These are phyloP conservation scores for Drechslerella coelobrocha DNA, from an alignment of 2,329 filamentous ascomycete genomes.

Conservation along the genomic window DNA sequence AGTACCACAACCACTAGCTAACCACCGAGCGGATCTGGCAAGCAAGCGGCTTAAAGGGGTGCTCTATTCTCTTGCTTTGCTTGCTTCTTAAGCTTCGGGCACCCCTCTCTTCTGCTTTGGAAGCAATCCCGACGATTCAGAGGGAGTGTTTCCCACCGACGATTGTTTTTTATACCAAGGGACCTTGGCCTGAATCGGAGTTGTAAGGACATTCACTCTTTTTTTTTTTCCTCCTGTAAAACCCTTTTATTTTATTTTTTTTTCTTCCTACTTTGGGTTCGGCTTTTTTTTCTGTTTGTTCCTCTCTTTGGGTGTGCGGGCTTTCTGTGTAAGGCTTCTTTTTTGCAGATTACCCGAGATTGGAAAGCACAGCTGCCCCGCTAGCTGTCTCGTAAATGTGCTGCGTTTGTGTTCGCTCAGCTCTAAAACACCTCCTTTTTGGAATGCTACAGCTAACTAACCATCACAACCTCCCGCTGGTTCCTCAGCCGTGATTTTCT, in stretches of 20 bases:
- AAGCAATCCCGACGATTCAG: not conserved
- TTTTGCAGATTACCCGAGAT: slow-evolving; percentile 50
- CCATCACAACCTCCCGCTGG: slow-evolving; percentile 16
- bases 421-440: slow-evolving; percentile 50
- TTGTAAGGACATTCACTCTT: slow-evolving; percentile 1
- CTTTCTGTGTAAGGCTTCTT: slow-evolving; percentile 24
- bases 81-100: slow-evolving; percentile 7
- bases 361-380: slow-evolving; percentile 48
- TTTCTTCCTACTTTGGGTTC: slow-evolving; percentile 3
- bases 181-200: slow-evolving; percentile 21
- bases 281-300: slow-evolving; percentile 8
- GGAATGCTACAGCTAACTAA: slow-evolving; percentile 43
- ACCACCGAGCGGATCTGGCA: slow-evolving; percentile 5
- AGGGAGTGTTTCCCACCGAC: not conserved
- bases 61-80: slow-evolving; percentile 1
- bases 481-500: slow-evolving; percentile 9
- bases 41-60: slow-evolving; percentile 6
- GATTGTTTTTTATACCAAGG: slow-evolving; percentile 24
- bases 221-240: not conserved
- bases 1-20: not conserved
- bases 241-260: not conserved
- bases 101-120: not conserved
- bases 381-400: slow-evolving; percentile 32
- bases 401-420: slow-evolving; percentile 26
- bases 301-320: slow-evolving; percentile 27